Evolutionary conservation across 2,329 filamentous ascomycete species (phyloP).

Genomic region (Aspergillus cejpii): DNA sequence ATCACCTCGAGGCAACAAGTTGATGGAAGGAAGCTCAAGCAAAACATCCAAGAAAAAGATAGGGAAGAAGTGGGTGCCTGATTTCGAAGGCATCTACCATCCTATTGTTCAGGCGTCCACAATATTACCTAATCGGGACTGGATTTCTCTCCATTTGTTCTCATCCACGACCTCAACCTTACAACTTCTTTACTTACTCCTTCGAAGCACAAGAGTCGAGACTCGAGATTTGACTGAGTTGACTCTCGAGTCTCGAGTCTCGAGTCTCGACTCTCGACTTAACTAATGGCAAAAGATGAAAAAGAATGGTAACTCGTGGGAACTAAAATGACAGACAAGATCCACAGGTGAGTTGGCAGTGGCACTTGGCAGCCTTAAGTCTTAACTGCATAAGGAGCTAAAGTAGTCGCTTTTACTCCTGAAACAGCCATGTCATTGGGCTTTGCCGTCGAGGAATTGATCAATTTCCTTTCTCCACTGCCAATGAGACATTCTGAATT

Average conservation of each 20-base stretch:
- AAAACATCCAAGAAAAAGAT: slow-evolving; percentile 1
- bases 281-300: too few relatives aligned
- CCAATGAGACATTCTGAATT: slow-evolving; percentile 15
- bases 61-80: slow-evolving; percentile 4
- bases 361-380: too few relatives aligned
- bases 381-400: neutral
- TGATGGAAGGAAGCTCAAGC: neutral
- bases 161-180: neutral
- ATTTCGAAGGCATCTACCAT: slow-evolving; percentile 5
- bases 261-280: neutral
- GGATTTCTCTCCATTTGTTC: neutral
- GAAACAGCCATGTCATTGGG: slow-evolving; percentile 11
- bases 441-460: slow-evolving; percentile 3
- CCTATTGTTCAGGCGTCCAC: neutral
- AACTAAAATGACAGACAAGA: neutral
- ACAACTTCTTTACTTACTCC: too few relatives aligned
- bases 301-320: neutral
- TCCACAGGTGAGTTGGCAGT: neutral
- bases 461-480: slow-evolving; percentile 7
- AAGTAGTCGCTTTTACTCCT: slow-evolving; percentile 3
- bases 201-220: too few relatives aligned
- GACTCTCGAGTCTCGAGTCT: neutral
- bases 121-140: neutral
- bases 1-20: neutral
- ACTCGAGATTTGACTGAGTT: neutral